phyloP scores from a whole-genome alignment of 768 basidiomycete species.

The Serendipita sp. region DNA sequence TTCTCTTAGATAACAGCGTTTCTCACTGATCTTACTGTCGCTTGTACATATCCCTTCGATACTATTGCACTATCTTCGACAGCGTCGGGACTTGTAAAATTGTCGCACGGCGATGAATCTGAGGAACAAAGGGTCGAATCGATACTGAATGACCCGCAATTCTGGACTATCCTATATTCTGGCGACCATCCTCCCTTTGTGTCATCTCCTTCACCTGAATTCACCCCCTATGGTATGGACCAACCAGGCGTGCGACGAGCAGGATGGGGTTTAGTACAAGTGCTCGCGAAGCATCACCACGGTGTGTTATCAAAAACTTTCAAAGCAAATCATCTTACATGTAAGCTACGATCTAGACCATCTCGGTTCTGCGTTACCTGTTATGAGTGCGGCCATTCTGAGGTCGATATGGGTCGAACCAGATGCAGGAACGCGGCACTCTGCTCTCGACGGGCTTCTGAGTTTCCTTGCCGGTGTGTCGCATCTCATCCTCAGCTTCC shows the following conservation, averaged over 20 bases:
- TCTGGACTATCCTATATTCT: constrained; percentile 46
- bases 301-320: constrained; percentile 19
- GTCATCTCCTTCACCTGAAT: constrained; percentile 9
- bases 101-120: neutral
- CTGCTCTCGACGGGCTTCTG: constrained; percentile 56
- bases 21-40: neutral
- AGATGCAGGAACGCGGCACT: constrained; percentile 47
- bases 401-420: constrained; percentile 56
- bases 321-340: constrained; percentile 7
- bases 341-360: constrained; percentile 23
- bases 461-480: constrained; percentile 52
- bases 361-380: constrained; percentile 23
- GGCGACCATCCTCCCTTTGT: constrained; percentile 27
- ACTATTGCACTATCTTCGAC: neutral
- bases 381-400: constrained; percentile 29
- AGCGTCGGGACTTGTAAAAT: neutral
- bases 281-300: constrained; percentile 29
- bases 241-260: constrained; percentile 62
- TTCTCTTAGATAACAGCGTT: neutral
- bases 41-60: no score
- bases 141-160: constrained; percentile 32
- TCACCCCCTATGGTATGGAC: constrained; percentile 37
- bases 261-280: constrained; percentile 43
- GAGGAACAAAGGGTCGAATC: constrained; percentile 12
- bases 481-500: neutral